Conservation (phyloP, 306 rosid species). For the Boehmeria nivea region DNA sequence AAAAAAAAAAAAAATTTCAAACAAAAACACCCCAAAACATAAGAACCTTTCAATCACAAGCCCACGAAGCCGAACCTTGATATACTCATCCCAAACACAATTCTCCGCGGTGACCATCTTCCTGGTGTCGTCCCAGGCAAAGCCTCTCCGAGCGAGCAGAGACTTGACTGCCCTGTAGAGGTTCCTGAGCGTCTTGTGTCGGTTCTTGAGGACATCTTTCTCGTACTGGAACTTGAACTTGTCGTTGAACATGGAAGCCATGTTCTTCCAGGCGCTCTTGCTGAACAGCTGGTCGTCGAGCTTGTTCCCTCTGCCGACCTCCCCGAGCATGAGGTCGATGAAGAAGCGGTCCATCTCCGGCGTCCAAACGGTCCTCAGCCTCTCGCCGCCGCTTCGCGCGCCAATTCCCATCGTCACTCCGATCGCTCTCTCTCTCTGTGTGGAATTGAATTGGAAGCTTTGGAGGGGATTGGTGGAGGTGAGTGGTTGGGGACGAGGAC, state of each 20-base stretch:
- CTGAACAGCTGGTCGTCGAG: constrained; percentile 66
- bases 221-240: constrained; percentile 68
- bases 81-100: constrained; percentile 62
- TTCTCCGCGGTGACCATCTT: constrained; percentile 68
- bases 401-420: constrained; percentile 35
- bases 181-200: constrained; percentile 65
- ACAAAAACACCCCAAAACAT: constrained; percentile 8
- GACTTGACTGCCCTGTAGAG: constrained; percentile 44
- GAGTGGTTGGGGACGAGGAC: constrained; percentile 1
- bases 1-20: neutral
- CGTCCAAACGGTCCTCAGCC: constrained; percentile 71
- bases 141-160: constrained; percentile 53
- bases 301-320: constrained; percentile 46
- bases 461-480: no score
- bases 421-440: no score
- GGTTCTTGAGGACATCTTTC: constrained; percentile 70
- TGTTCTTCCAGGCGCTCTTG: constrained; percentile 63
- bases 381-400: constrained; percentile 37
- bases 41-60: no score
- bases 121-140: constrained; percentile 63
- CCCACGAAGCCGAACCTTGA: constrained; percentile 35
- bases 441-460: no score
- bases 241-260: constrained; percentile 50
- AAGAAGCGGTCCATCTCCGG: constrained; percentile 74
- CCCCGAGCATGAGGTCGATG: constrained; percentile 65